Base-by-base conservation (phyloP, 441 rosid species). In the Hura crepitans region DNA sequence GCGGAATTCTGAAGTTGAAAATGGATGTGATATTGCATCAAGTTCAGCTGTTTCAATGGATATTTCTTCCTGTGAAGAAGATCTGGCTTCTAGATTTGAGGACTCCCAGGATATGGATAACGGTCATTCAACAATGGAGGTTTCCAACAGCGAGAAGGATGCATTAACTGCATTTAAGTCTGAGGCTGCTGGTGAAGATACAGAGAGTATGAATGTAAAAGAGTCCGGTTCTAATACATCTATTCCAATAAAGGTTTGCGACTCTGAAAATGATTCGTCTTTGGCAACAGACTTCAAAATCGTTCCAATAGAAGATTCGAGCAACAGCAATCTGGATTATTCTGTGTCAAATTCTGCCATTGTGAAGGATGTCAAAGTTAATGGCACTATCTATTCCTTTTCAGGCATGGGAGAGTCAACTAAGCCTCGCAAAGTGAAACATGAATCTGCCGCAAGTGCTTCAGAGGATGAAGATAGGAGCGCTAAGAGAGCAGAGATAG, bases 31-130 rank as follows among this genome's bases (percentile, higher is more conserved):
- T 1, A 69, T 55, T 3, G 62, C 68, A 66, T 66, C 82, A 57
- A 72, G 71, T 70, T 54, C 80, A 69, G 76, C 72, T 11, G 66
- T 74, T 72, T 51, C 76, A n/a, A 65, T 67, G 54, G 75, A 70
- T 28, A 49, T 64, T 51, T 62, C 65, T 39, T 45, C 65, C 35
- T 14, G n/a, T 37, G 73, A 43, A 50, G 77, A 66, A 7, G 64
- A 37, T 23, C 42, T 66, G 11, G 53, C 66, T 65, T 53, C 45
- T 39, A 55, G 56, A 65, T 58, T 60, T n/a, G 72, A 35, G 39
- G 39, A 56, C 46, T 43, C 71, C 30, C 72, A 73, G 62, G 72
- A 72, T 60, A 31, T 46, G 39, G 82, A 64, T 47, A n/a, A 30
- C 71, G 74, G 43, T 30, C 55, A 72, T 62, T 65, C 74, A 8